phyloP scores from a whole-genome alignment of 352 stramenopile genomes.

The Phytopythium litorale region DNA sequence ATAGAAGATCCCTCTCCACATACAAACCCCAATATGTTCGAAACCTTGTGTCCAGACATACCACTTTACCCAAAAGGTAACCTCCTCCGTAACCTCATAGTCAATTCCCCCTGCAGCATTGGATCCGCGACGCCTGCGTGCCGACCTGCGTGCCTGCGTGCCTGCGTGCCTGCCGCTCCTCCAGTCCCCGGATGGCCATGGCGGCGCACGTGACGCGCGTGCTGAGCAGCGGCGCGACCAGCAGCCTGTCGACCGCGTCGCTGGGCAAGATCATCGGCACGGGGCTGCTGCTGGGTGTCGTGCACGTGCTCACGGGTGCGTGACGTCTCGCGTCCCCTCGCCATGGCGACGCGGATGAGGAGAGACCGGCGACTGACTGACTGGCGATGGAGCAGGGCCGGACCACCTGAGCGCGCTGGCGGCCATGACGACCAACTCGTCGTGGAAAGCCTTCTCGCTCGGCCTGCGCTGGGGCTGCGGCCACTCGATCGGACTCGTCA shows the following conservation, averaged over 20 bases:
- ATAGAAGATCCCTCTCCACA: not conserved
- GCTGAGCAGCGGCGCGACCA: constrained; percentile 20
- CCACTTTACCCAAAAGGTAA: too few species aligned
- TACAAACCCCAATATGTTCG: not conserved
- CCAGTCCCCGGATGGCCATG: not conserved
- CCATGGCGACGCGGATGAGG: too few species aligned
- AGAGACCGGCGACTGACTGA: not conserved
- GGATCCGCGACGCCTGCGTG: too few species aligned
- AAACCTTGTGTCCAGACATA: not conserved
- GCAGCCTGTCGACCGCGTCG: constrained; percentile 26
- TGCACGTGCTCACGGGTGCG: constrained; percentile 46
- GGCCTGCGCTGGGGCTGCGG: constrained; percentile 90
- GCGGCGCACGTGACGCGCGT: constrained; percentile 10
- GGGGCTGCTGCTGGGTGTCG: constrained; percentile 35
- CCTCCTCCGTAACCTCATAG: too few species aligned
- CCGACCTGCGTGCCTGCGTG: too few species aligned
- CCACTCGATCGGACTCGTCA: constrained; percentile 85
- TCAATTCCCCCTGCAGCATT: too few species aligned
- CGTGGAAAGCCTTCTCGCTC: constrained; percentile 77
- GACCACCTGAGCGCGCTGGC: constrained; percentile 90
- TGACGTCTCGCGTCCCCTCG: not conserved
- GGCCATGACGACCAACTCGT: constrained; percentile 78
- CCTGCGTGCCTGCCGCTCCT: too few species aligned
- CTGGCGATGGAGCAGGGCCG: constrained; percentile 21
- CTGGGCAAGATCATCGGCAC: constrained; percentile 44